A percentile compares a stretch with the other conserved stretches of the same genome.
Conservation (phyloP, 768 basidiomycete species). For the Psilocybe cubensis region DNA sequence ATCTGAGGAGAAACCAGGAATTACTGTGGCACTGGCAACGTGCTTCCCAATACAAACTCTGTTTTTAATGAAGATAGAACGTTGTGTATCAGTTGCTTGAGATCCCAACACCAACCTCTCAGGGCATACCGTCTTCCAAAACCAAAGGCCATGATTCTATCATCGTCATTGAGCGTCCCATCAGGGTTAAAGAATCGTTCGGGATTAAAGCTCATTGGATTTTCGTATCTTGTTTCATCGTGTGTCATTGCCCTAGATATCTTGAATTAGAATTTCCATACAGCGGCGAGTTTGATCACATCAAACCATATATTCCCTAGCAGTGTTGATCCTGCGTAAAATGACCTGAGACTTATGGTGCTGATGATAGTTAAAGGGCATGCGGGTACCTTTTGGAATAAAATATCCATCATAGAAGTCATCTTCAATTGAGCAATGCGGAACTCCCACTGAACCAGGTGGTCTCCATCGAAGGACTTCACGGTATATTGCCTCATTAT, state of each 20-base stretch:
- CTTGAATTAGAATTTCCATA: background rate
- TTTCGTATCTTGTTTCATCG: slow-evolving; percentile 21
- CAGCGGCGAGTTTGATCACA: background rate
- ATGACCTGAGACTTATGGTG: background rate
- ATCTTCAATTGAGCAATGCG: slow-evolving; percentile 11
- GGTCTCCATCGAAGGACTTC: slow-evolving; percentile 17
- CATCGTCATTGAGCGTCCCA: slow-evolving; percentile 11
- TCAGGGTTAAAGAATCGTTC: slow-evolving; percentile 21
- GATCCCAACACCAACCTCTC: too few relatives aligned
- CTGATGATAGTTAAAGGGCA: background rate
- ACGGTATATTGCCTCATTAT: slow-evolving; percentile 16
- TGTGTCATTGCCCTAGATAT: slow-evolving; percentile 21
- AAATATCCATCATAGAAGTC: slow-evolving; percentile 17
- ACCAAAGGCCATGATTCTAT: slow-evolving; percentile 10
- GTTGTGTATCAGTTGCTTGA: too few relatives aligned
- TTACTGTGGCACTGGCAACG: background rate
- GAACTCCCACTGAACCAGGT: slow-evolving; percentile 9
- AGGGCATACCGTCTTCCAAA: slow-evolving; percentile 19
- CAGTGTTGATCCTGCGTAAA: slow-evolving; percentile 6
- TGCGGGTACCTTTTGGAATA: slow-evolving; percentile 20
- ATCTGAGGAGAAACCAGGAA: background rate
- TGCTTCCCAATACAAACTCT: background rate
- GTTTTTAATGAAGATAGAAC: too few relatives aligned
- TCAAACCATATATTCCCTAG: slow-evolving; percentile 14
- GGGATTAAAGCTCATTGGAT: slow-evolving; percentile 25